Base-by-base conservation (phyloP, 108 stramenopile species). In the Nitzschia sp. region DNA sequence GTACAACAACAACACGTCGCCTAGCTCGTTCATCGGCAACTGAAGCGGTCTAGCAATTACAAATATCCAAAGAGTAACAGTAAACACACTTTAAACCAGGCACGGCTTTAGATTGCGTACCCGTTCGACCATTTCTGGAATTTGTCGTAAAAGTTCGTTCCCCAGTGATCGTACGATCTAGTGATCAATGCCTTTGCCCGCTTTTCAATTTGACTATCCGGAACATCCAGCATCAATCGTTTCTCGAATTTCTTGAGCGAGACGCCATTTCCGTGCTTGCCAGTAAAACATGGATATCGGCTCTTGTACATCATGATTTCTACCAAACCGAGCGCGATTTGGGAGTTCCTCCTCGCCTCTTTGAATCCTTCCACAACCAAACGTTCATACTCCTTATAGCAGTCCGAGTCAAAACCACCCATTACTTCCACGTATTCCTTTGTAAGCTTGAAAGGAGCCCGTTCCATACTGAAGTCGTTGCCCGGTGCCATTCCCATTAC, bases 221-320 rank as follows among this genome's bases (percentile, higher is more conserved):
- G 85, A 35, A 86, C 81, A 53, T 83, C 61, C 55, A 94, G 78
- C 93, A 94, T 88, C 55, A 94, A 76, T 24, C 95, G 79, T 56
- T 92, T 82, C 64, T 94, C 82, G 51, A 94, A 91, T 34, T 77
- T 47, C 46, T 74, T 90, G 61, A 96, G 71, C 1, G 91, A 83
- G 23, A 87, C 76, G 11, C 89, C 91, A 45, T 80, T 80, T 30
- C 93, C 93, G 66, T 93, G 90, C 19, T 92, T 68, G 19, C 94
- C 93, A 46, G 83, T 72, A 76, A 98, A 98, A 72, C 96, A 96
- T 17, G 97, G 97, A 76, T 95, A 98, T 51, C 95, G 94, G 63
- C 86, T 88, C 79, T 94, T 86, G 80, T 89, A 95, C 94, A 93
- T 93, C 97, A 98, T 99, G 64, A 99, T 99, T 79, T 99, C 98